Base-by-base conservation (phyloP, 768 basidiomycete species). In the Pisolithus sp. region DNA sequence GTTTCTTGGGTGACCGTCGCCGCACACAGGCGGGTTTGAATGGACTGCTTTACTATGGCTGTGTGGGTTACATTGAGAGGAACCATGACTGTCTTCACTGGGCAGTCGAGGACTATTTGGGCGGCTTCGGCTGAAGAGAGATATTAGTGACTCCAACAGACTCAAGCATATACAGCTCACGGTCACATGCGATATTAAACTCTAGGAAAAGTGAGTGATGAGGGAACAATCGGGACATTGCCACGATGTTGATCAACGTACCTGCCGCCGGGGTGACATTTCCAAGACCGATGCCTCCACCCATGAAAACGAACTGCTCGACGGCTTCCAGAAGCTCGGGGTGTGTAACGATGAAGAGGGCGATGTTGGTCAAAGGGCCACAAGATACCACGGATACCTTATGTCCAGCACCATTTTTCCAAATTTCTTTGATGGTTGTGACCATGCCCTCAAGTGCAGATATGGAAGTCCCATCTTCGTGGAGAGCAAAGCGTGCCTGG, bases 41-140 rank as follows among this genome's bases (percentile, higher is more conserved):
- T 68, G 9, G 66, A 59, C 20, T 68, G 62, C 3, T 81, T 85
- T 41, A 89, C 84, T 55, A 94, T 86, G 3, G 87, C 89, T 0
- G 80, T 85, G 64, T 94, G 93, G 2, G 92, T 89, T 17, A 93
- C 86, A 60, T 95, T 93, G 58, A 95, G 78, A 0, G 89, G 89
- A 24, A 92, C 80, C 90, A 91, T 91, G 15, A 72, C 69, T 26
- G 72, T 80, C 70, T 80, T 83, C 7, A 89, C 72, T 3, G 86
- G 83, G 5, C 74, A 76, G 60, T 91, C 75, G 41, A 92, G 66
- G 10, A 93, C 86, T 48, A 93, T 90, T 59, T 89, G 85, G 2
- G 85, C 78, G 3, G 92, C 88, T 63, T 93, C 88, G 7, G 89
- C 86, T 89, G 24, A 23, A 23, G 30, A 21, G 18, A 8, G 20